These are phyloP conservation scores for Candida hispaniensis DNA, from an alignment of 805 yeast genomes.

Conservation along the genomic window DNA sequence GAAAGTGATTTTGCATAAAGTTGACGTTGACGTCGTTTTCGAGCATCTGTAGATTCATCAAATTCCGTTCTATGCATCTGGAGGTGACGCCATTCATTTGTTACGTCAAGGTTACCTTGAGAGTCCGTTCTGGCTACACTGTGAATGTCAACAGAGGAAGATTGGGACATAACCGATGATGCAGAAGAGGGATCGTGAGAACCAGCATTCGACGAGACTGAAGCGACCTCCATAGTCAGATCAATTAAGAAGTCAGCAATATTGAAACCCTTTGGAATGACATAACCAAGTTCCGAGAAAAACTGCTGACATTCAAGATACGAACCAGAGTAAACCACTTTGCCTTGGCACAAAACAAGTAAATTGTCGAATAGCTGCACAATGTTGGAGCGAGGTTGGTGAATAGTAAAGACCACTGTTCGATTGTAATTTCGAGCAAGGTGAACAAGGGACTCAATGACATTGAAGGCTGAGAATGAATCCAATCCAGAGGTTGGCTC, in stretches of 20 bases:
- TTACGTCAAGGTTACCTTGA: conserved; percentile 38
- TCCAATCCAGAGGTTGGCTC: conserved; percentile 96
- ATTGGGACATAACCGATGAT: background rate
- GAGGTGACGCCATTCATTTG: conserved; percentile 78
- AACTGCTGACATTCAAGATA: conserved; percentile 64
- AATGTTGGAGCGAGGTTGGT: conserved; percentile 94
- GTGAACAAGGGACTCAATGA: conserved; percentile 70
- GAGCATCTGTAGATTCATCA: conserved; percentile 21
- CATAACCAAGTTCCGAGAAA: conserved; percentile 62
- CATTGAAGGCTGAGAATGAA: conserved; percentile 86
- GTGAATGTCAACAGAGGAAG: conserved; percentile 20
- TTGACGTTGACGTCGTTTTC: conserved; percentile 7
- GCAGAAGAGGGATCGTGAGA: conserved; percentile 6
- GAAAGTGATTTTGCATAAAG: conserved; percentile 9
- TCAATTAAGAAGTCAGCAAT: conserved; percentile 91
- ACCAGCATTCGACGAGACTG: conserved; percentile 12
- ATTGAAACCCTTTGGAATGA: conserved; percentile 82
- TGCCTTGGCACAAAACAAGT: conserved; percentile 72
- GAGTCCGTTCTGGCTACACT: conserved; percentile 20
- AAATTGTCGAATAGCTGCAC: conserved; percentile 83
- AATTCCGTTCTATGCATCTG: conserved; percentile 73
- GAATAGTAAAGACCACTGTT: conserved; percentile 86
- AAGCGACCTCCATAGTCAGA: conserved; percentile 55
- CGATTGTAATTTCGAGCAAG: conserved; percentile 72
- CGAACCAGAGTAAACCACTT: conserved; percentile 79